phyloP scores from a whole-genome alignment of 2,329 filamentous ascomycete species.

The Diaporthe citrichinensis region DNA sequence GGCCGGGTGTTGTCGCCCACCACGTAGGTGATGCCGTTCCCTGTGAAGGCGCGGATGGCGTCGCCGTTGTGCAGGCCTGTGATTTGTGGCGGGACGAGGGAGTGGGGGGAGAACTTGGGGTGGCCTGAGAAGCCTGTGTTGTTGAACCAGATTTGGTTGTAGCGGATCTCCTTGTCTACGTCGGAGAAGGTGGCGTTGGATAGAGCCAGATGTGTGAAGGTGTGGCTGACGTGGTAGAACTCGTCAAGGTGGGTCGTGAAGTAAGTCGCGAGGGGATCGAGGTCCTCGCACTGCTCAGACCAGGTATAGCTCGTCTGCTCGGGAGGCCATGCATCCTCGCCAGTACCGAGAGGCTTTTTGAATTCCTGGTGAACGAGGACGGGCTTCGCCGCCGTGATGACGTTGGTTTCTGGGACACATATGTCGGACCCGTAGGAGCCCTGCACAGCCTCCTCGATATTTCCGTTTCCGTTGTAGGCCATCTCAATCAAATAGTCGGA shows the following conservation, averaged over 20 bases:
- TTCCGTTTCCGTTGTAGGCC: not conserved
- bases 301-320: slow-evolving; percentile 7
- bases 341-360: not conserved
- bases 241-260: slow-evolving; percentile 13
- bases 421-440: slow-evolving; percentile 5
- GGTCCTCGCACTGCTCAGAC: slow-evolving; percentile 18
- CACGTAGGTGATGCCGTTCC: slow-evolving; percentile 4
- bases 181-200: slow-evolving; percentile 13
- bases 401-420: not conserved
- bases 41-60: slow-evolving; percentile 13
- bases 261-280: slow-evolving; percentile 7
- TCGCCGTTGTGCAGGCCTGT: slow-evolving; percentile 26
- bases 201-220: slow-evolving; percentile 6
- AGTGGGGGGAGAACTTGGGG: slow-evolving; percentile 17
- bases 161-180: slow-evolving; percentile 18
- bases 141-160: slow-evolving; percentile 13
- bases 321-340: slow-evolving; percentile 12
- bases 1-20: slow-evolving; percentile 15
- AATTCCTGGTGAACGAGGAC: slow-evolving; percentile 8
- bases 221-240: slow-evolving; percentile 21
- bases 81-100: not conserved
- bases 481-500: slow-evolving; percentile 18
- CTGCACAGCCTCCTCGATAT: slow-evolving; percentile 4
- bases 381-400: slow-evolving; percentile 2
- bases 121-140: slow-evolving; percentile 9